phyloP scores from a whole-genome alignment of 2,329 filamentous ascomycete genomes.

The Sporothrix pseudoabietina region DNA sequence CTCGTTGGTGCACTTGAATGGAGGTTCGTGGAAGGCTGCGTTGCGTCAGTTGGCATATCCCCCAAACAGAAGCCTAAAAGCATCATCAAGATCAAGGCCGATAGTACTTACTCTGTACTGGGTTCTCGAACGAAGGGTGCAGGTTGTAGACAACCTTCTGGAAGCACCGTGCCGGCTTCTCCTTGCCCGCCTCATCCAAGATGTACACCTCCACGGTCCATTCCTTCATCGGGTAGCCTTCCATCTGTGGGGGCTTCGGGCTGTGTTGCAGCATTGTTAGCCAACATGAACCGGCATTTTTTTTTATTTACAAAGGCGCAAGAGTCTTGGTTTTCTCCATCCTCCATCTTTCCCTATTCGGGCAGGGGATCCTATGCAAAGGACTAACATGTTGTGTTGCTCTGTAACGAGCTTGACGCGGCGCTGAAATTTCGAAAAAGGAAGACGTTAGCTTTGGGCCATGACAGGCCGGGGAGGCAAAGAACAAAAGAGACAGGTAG shows the following conservation, averaged over 20 bases:
- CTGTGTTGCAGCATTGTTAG: slow-evolving; percentile 47
- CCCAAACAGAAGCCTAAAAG: background rate
- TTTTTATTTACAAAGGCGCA: background rate
- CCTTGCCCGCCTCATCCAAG: slow-evolving; percentile 81
- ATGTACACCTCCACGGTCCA: slow-evolving; percentile 89
- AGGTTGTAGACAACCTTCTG: slow-evolving; percentile 91
- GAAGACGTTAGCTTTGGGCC: slow-evolving; percentile 8
- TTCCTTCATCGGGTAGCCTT: slow-evolving; percentile 87
- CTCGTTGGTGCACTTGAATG: slow-evolving; percentile 88
- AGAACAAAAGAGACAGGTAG: background rate
- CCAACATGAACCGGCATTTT: background rate
- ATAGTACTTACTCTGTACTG: slow-evolving; percentile 71
- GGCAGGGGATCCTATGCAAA: background rate
- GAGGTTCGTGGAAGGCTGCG: slow-evolving; percentile 76
- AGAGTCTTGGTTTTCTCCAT: too few species aligned
- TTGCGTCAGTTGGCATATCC: background rate
- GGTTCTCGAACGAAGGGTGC: slow-evolving; percentile 89
- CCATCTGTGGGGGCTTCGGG: slow-evolving; percentile 76
- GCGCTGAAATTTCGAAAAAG: slow-evolving; percentile 64
- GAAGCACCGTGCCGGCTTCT: slow-evolving; percentile 81
- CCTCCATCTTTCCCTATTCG: background rate
- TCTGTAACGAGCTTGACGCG: slow-evolving; percentile 91
- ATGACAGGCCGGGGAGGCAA: background rate
- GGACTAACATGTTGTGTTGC: slow-evolving; percentile 78
- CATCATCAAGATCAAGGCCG: too few species aligned